phyloP scores from a whole-genome alignment of 2,329 filamentous ascomycete genomes.

The Diaporthe vaccinii region DNA sequence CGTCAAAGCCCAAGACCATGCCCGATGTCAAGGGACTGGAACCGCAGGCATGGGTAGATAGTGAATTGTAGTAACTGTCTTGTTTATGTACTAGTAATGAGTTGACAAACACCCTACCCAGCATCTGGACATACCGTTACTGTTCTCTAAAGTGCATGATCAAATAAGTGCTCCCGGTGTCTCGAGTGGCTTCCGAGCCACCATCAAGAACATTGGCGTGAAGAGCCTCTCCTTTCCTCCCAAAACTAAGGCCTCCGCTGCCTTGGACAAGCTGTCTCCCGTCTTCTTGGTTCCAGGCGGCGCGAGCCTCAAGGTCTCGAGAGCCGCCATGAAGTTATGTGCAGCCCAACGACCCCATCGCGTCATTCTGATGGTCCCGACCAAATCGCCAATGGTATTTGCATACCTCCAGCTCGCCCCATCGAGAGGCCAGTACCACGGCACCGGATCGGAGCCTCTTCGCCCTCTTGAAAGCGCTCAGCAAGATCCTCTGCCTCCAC shows the following conservation, averaged over 20 bases:
- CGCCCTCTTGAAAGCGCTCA: slow-evolving; percentile 59
- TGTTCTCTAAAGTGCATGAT: too few species aligned
- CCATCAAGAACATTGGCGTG: slow-evolving; percentile 41
- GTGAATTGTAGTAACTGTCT: too few species aligned
- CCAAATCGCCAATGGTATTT: slow-evolving; percentile 35
- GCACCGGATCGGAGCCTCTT: slow-evolving; percentile 63
- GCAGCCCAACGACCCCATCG: slow-evolving; percentile 74
- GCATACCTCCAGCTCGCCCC: slow-evolving; percentile 39
- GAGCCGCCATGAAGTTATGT: slow-evolving; percentile 74
- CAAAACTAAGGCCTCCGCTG: slow-evolving; percentile 48
- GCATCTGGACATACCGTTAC: too few species aligned
- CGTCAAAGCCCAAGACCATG: too few species aligned
- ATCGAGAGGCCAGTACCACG: slow-evolving; percentile 72
- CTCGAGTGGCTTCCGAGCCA: slow-evolving; percentile 34
- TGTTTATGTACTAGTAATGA: too few species aligned
- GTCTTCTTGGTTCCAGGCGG: slow-evolving; percentile 81
- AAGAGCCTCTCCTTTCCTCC: slow-evolving; percentile 40
- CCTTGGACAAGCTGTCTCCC: slow-evolving; percentile 77
- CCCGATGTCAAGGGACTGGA: too few species aligned
- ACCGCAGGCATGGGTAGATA: too few species aligned
- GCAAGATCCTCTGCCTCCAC: slow-evolving; percentile 79
- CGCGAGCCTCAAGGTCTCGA: slow-evolving; percentile 75
- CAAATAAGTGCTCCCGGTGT: slow-evolving; percentile 10
- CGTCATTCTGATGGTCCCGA: slow-evolving; percentile 70
- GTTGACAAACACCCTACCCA: too few species aligned